Conservation (phyloP, 148 eudicot species). For the Diospyros lotus region DNA sequence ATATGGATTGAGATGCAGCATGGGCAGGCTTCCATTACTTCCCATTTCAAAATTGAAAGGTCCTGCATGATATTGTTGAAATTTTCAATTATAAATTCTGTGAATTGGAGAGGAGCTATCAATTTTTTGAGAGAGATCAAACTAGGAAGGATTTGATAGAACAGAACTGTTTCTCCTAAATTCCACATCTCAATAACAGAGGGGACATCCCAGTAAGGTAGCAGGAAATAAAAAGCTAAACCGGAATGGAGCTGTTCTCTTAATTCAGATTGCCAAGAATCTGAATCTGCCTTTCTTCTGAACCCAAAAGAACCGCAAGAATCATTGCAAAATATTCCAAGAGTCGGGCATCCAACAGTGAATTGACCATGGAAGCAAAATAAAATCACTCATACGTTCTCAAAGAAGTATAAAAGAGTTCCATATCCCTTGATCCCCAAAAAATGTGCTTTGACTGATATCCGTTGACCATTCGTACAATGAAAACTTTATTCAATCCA, state of each 20-base stretch:
- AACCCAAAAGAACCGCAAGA: background rate
- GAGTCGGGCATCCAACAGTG: background rate
- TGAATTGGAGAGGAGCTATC: background rate
- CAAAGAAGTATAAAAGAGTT: background rate
- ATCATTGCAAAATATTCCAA: background rate
- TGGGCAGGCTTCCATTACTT: constrained; percentile 52
- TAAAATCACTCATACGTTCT: background rate
- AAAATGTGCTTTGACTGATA: background rate
- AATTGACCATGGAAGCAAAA: background rate
- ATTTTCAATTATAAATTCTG: background rate
- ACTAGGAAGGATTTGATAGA: background rate
- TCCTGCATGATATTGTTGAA: constrained; percentile 36
- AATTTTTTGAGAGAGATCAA: background rate
- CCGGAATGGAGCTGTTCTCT: background rate
- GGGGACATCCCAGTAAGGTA: too few species aligned
- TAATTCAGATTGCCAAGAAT: background rate
- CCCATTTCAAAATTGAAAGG: constrained; percentile 86
- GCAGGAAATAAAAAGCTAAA: background rate
- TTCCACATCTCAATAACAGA: background rate
- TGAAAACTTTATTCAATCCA: background rate
- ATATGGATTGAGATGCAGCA: constrained; percentile 76
- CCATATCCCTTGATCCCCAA: background rate
- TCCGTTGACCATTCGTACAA: background rate
- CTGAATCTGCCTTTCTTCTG: background rate
- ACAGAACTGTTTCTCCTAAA: background rate